These are phyloP conservation scores for Holtermanniella nyarrowii DNA, from an alignment of 768 basidiomycete genomes.

Conservation along the genomic window DNA sequence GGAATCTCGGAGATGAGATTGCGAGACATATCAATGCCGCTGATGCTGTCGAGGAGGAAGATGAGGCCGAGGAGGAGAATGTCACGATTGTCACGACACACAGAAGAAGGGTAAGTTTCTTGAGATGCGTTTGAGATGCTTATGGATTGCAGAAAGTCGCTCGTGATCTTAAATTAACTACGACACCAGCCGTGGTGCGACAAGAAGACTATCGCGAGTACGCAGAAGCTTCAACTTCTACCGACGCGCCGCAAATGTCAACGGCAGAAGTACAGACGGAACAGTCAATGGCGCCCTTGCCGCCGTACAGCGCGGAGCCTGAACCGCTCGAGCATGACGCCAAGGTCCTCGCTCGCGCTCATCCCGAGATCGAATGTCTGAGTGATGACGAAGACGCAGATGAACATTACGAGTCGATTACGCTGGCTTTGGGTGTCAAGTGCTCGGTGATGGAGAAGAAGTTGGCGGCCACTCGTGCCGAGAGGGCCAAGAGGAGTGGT, in stretches of 20 bases:
- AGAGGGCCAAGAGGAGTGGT: slow-evolving; percentile 8
- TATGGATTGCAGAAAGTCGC: slow-evolving; percentile 52
- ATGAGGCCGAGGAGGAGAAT: slow-evolving; percentile 48
- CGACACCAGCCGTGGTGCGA: slow-evolving; percentile 10
- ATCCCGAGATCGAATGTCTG: slow-evolving; percentile 9
- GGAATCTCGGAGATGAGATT: slow-evolving; percentile 40
- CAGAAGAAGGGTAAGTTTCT: slow-evolving; percentile 52
- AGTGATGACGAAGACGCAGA: slow-evolving; percentile 10
- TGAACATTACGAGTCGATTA: slow-evolving; percentile 24
- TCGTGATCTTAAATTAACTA: slow-evolving; percentile 34
- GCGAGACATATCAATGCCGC: slow-evolving; percentile 49
- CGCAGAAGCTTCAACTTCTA: slow-evolving; percentile 61
- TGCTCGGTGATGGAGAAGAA: slow-evolving; percentile 27
- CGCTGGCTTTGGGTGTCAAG: slow-evolving; percentile 16
- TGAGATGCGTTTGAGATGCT: slow-evolving; percentile 4
- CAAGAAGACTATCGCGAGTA: slow-evolving; percentile 53
- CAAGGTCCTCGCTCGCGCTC: slow-evolving; percentile 20
- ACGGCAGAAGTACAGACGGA: slow-evolving; percentile 49
- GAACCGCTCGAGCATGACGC: slow-evolving; percentile 17
- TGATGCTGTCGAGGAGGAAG: slow-evolving; percentile 40
- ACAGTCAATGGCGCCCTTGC: slow-evolving; percentile 9
- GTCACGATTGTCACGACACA: slow-evolving; percentile 56
- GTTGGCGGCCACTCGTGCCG: slow-evolving; percentile 11
- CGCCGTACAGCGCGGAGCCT: slow-evolving; percentile 29
- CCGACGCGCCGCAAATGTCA: slow-evolving; percentile 50